A percentile compares a stretch with the other conserved stretches of the same genome.
Evolutionary conservation across 352 stramenopile genomes (phyloP).

Genomic region (Globisporangium irregulare): DNA sequence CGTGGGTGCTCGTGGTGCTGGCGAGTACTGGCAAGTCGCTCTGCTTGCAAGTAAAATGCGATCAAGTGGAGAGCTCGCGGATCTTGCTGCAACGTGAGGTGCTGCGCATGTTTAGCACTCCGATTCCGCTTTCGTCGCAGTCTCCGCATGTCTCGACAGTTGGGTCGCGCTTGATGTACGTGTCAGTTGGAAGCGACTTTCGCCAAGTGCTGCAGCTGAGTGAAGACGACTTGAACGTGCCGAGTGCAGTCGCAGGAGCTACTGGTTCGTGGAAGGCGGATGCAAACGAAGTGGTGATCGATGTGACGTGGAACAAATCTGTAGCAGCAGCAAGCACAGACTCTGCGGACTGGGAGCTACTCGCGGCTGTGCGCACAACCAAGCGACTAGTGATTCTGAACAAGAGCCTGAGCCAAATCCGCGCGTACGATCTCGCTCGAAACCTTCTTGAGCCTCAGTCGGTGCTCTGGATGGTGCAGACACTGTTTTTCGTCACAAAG

Average conservation of each 20-base stretch:
- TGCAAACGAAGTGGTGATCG: slow-evolving; percentile 40
- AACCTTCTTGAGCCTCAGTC: slow-evolving; percentile 45
- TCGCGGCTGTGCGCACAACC: slow-evolving; percentile 55
- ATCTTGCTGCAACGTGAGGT: slow-evolving; percentile 41
- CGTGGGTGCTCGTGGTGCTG: slow-evolving; percentile 53
- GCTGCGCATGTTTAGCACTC: slow-evolving; percentile 52
- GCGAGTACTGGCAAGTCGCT: slow-evolving; percentile 47
- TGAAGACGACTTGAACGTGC: slow-evolving; percentile 44
- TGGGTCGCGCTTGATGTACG: slow-evolving; percentile 45
- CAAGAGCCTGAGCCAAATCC: slow-evolving; percentile 30
- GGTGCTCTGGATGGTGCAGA: slow-evolving; percentile 68
- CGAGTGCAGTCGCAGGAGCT: not conserved
- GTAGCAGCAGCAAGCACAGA: not conserved
- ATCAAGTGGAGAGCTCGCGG: slow-evolving; percentile 31
- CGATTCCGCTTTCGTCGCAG: slow-evolving; percentile 28
- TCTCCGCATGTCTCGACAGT: slow-evolving; percentile 31
- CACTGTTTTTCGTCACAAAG: slow-evolving; percentile 55
- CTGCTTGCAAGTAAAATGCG: slow-evolving; percentile 38
- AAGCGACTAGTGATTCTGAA: slow-evolving; percentile 58
- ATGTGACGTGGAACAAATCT: slow-evolving; percentile 52
- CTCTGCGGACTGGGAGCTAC: slow-evolving; percentile 1
- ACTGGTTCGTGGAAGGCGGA: slow-evolving; percentile 30
- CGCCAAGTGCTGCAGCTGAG: slow-evolving; percentile 45
- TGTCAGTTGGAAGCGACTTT: slow-evolving; percentile 13
- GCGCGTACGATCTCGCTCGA: slow-evolving; percentile 29